Evolutionary conservation across 73 alveolate species (phyloP), one percentile per base, ranked within the genome.

Genomic region (Symbiodinium pilosum): DNA sequence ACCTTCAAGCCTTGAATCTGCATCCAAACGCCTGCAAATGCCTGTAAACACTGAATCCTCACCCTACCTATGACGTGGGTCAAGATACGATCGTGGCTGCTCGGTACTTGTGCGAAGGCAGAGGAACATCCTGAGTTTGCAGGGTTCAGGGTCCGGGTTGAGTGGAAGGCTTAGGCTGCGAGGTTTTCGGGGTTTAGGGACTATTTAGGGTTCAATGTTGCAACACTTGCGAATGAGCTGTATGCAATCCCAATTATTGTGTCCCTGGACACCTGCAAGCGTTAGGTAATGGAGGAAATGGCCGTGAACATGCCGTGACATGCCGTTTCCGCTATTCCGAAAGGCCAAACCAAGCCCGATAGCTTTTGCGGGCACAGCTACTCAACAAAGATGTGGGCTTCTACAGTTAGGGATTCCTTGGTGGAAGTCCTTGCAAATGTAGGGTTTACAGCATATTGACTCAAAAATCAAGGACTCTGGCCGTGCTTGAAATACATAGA

Each of bases 41-140:
- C 69, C 9, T 12, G 20, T 20, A 9, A 12, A 12, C 28, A 20
- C 20, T 42, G 36, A n/a, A 4, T 44, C 32, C 38, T 5, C 9
- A 21, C 5, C 38, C 24, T 8, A 28, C 24, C 28, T 75, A 4
- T 75, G 38, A 1, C n/a, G n/a, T n/a, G n/a, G n/a, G n/a, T n/a
- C 84, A 32, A 38, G 86, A 11, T 2, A 69, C 97, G 43, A 91
- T 91, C 81, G 97, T 91, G 83, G 97, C 97, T 73, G 16, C 24
- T n/a, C 75, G 97, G 43, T 91, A 91, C 89, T 91, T 91, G 97
- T 91, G 97, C 28, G 89, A 69, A 1, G 97, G 97, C 88, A 91
- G 41, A 7, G 94, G 94, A 6, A 83, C 73, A 18, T 87, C 94
- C 94, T 87, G 42, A 20, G 32, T 64, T 18, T 64, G 59, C 38